Base-by-base conservation (phyloP, 2,329 filamentous ascomycete genomes). In the Stemphylium beticola region DNA sequence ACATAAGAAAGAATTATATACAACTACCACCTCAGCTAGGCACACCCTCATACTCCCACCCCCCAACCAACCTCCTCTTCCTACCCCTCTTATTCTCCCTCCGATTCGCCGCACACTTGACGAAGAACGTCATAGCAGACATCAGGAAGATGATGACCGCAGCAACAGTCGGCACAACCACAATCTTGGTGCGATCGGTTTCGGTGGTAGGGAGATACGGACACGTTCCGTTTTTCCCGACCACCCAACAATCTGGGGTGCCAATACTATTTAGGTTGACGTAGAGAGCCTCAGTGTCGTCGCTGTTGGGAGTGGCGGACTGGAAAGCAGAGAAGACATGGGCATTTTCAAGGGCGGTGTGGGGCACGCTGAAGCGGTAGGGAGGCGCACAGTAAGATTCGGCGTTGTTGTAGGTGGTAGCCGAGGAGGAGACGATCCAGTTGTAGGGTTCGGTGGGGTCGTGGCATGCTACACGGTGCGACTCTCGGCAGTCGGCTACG, bases 11-110 rank as follows among this genome's bases (percentile, higher is more conserved):
- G 6, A 24, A 24, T 5, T 24, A 24, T 2, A 24, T 7, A 29
- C 26, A 9, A 10, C 39, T 14, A 2, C 11, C 15, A 20, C 26
- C 29, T 51, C 55, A 75, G 58, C 69, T 73, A 45, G 87, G 87
- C 45, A 90, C 85, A 14, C 87, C 87, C 68, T 89, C 87, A 75
- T 89, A 89, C 64, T 88, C 84, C 82, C 85, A 87, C 1, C 84
- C 84, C 55, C 78, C 78, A 17, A 76, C 72, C 39, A 73, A 73
- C 42, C 74, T 74, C 55, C 83, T 77, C 63, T 82, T 79, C 64
- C 79, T 80, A 22, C 78, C 77, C 41, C 80, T 78, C 58, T 80
- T 77, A 40, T 78, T 82, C 60, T 81, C 82, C 37, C 79, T 78
- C 55, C 85, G 72, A 69, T 88, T 87, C 4, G 84, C 81, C 57